Evolutionary conservation across 1,284 basidiomycete species (phyloP), one percentile per base, ranked within the genome.

Genomic region (Pseudozyma thailandica): DNA sequence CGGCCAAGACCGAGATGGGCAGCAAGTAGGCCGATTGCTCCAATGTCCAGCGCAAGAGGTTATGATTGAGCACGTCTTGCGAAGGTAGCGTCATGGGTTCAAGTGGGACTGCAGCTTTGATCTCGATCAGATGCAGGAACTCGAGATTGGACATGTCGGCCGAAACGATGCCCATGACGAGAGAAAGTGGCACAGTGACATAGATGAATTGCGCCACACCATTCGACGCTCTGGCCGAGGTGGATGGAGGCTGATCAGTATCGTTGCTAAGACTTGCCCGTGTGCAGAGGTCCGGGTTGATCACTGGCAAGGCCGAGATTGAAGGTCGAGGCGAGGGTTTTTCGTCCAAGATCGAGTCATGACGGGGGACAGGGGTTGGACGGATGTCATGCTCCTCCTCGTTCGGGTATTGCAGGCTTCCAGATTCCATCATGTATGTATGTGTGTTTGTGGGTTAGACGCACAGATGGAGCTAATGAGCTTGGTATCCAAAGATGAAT

Each of bases 71-170:
- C 10, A 46, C 18, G 38, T 50, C 21, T 23, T 51, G 48, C 3
- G 60, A 39, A 1, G 52, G 49, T 2, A 50, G 21, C 8, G 48
- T 47, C 20, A 30, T 20, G 21, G 6, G 4, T 15, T 41, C n/a
- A 3, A 16, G 1, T 2, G 52, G 60, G 0, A 51, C 48, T 5
- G 49, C 13, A 1, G 39, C n/a, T 10, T 38, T 15, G 27, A 43
- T 44, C 6, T 42, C 30, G 18, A 56, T 46, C 1, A 62, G 39
- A 16, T 51, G 60, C n/a, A 62, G 27, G 45, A 62, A 62, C 27
- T 62, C 60, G 20, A 62, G 53, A 26, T 62, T 62, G 37, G 43
- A 62, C 51, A 50, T 42, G 44, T 62, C 52, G 37, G 53, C 60
- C 4, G 48, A 55, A 30, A 55, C 33, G 31, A 62, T 30, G n/a